Evolutionary conservation across 345 rosid species (phyloP), one percentile per base, ranked within the genome.

Genomic region (Trapa incisa): DNA sequence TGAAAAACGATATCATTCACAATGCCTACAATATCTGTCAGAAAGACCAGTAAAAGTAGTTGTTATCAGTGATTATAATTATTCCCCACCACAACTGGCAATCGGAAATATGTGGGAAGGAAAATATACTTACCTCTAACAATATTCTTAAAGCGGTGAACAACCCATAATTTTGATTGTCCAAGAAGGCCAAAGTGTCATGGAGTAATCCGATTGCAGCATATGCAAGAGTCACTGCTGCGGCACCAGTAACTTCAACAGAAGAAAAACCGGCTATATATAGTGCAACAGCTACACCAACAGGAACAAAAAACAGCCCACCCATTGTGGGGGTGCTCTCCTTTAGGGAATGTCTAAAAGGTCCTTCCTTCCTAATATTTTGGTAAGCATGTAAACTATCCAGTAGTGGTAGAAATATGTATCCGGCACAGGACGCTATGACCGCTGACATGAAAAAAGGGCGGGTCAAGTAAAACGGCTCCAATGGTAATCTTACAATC

Each of bases 261-360:
- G 89, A 87, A 57, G 88, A 84, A 76, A 78, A 72, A 15, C 82
- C 83, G 53, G 81, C 78, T 32, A 81, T n/a, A 69, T 73, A 76
- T 75, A 74, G 74, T 29, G 97, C 83, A 78, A 93, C 94, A 52
- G 70, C 76, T 61, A 88, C 83, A 66, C 98, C 97, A 54, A 84
- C 45, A 0, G 98, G 97, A 61, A 93, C 74, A 66, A 90, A 84
- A 58, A 93, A 85, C 56, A 90, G 47, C 36, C 98, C 98, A 45
- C 96, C 98, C 96, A 90, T 87, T 50, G 94, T 88, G 13, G 96
- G 96, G 72, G 85, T 84, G 64, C 77, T 81, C 71, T 70, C 80
- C 68, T 85, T 87, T 14, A 73, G 81, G 79, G 68, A 76, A 67
- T 75, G 82, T 41, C 70, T 66, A 64, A 67, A 57, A 39, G 84